These are phyloP conservation scores for Populus simonii DNA, from an alignment of 345 rosid genomes.

Conservation along the genomic window DNA sequence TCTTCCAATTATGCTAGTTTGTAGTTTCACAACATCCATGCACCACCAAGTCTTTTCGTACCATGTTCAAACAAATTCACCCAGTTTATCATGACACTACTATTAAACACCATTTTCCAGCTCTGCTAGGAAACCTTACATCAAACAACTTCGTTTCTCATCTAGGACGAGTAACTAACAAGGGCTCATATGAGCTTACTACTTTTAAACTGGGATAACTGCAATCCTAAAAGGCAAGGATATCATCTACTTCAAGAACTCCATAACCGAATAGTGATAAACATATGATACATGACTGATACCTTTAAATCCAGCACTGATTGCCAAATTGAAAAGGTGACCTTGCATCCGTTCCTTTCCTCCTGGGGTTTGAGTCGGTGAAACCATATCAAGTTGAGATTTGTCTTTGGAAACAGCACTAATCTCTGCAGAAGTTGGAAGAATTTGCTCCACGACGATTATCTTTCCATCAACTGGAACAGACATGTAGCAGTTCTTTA, in stretches of 20 bases:
- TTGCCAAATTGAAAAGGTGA: not conserved
- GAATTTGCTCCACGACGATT: not conserved
- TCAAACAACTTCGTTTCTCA: not conserved
- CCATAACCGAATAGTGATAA: not conserved
- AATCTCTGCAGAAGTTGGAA: not conserved
- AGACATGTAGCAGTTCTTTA: not conserved
- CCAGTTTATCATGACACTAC: too few species aligned
- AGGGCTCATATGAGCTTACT: not conserved
- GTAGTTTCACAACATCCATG: not conserved
- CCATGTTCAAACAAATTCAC: not conserved
- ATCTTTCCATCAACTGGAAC: not conserved
- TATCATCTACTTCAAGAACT: not conserved
- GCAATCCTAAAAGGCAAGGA: too few species aligned
- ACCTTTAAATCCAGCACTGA: not conserved
- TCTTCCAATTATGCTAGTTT: not conserved
- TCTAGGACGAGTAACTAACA: not conserved
- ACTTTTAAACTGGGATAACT: not conserved
- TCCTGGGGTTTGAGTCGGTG: not conserved
- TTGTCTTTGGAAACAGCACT: not conserved
- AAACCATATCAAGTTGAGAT: not conserved
- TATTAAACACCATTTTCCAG: not conserved
- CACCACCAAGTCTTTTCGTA: not conserved
- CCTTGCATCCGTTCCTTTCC: not conserved
- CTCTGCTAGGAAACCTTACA: not conserved
- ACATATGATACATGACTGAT: not conserved